Evolutionary conservation across 768 basidiomycete genomes (phyloP).

Genomic region (Chalciporus sphaerocephalus): DNA sequence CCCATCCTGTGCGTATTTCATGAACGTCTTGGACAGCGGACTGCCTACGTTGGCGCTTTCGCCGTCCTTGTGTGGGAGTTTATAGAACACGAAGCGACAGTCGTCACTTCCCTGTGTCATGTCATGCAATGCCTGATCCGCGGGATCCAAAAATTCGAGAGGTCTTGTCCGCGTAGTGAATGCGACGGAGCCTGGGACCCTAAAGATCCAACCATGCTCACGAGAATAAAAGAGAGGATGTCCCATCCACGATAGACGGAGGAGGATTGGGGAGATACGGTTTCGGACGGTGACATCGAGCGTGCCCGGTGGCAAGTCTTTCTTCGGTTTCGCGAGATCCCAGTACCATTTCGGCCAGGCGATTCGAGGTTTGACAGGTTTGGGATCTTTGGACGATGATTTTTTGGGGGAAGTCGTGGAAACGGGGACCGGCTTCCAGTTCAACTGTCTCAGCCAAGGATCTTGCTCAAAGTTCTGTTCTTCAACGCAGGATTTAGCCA

Average conservation of each 20-base stretch:
- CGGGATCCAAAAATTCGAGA: conserved; percentile 57
- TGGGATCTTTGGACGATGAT: conserved; percentile 21
- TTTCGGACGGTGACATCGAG: conserved; percentile 84
- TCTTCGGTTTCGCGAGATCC: conserved; percentile 77
- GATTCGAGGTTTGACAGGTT: conserved; percentile 42
- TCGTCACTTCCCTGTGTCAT: conserved; percentile 35
- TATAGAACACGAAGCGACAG: conserved; percentile 66
- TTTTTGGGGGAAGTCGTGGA: background rate
- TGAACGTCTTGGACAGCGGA: conserved; percentile 84
- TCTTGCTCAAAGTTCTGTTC: conserved; percentile 32
- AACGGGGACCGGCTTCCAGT: conserved; percentile 50
- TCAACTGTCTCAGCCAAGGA: conserved; percentile 60
- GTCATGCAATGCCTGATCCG: conserved; percentile 56
- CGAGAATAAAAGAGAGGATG: conserved; percentile 83
- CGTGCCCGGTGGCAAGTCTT: conserved; percentile 59
- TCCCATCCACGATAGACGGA: conserved; percentile 83
- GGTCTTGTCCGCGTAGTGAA: conserved; percentile 45
- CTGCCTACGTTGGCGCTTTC: conserved; percentile 94
- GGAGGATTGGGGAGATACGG: conserved; percentile 76
- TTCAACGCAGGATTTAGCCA: conserved; percentile 39
- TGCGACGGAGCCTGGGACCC: conserved; percentile 51
- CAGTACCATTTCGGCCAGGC: conserved; percentile 98
- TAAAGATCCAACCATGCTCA: conserved; percentile 89
- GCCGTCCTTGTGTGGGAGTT: conserved; percentile 95
- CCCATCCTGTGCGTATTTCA: conserved; percentile 84